Conservation (phyloP, 2,329 filamentous ascomycete species). For the Chaetomiaceae sp. region DNA sequence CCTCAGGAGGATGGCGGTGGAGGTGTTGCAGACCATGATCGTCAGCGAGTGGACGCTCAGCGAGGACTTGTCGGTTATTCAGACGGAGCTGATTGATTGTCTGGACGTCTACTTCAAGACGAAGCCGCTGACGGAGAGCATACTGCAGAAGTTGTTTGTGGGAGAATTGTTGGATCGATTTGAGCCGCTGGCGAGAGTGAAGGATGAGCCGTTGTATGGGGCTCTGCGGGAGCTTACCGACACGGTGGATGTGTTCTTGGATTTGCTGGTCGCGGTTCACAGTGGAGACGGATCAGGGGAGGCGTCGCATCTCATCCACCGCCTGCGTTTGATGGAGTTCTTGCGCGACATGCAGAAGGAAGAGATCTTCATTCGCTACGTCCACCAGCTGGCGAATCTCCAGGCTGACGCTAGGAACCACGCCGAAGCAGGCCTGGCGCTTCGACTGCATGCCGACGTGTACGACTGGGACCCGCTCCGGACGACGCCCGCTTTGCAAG, state of each 20-base stretch:
- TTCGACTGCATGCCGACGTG: conserved; percentile 85
- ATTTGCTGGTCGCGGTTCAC: conserved; percentile 85
- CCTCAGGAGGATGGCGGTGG: conserved; percentile 80
- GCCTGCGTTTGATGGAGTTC: conserved; percentile 89
- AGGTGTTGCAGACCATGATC: conserved; percentile 96
- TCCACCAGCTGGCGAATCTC: conserved; percentile 80
- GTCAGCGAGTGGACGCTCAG: conserved; percentile 96
- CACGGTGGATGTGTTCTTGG: conserved; percentile 85
- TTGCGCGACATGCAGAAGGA: conserved; percentile 95
- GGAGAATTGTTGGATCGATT: conserved; percentile 80
- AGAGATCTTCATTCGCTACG: conserved; percentile 93
- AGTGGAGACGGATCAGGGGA: conserved; percentile 69
- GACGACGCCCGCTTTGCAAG: conserved; percentile 60
- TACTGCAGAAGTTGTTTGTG: conserved; percentile 89
- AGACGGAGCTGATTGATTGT: conserved; percentile 95
- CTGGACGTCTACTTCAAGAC: conserved; percentile 86
- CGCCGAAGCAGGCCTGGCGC: conserved; percentile 81
- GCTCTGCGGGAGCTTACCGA: conserved; percentile 74
- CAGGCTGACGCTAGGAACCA: conserved; percentile 73
- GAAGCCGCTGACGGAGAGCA: conserved; percentile 80
- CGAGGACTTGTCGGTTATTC: conserved; percentile 83
- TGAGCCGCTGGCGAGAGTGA: conserved; percentile 59
- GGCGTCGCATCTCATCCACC: conserved; percentile 79
- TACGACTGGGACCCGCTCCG: conserved; percentile 83
- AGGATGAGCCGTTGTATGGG: conserved; percentile 68